A percentile compares a stretch with the other conserved stretches of the same genome.
phyloP scores from a whole-genome alignment of 2,329 filamentous ascomycete genomes.

The Pseudogymnoascus sp. region DNA sequence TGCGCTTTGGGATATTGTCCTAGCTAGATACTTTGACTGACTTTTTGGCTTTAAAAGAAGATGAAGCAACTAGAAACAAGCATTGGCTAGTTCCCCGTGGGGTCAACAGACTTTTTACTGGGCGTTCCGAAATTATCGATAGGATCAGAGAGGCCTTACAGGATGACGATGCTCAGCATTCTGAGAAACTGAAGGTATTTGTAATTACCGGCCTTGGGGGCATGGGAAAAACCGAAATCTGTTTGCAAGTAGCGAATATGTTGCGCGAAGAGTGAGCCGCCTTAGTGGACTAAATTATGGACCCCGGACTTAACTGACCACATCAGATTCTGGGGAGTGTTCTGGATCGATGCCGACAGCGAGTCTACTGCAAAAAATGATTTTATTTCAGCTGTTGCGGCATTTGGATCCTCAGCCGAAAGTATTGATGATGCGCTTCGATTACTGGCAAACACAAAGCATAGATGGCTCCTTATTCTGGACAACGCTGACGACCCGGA shows the following conservation, averaged over 20 bases:
- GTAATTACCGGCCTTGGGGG: conserved; percentile 24
- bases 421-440: conserved; percentile 12
- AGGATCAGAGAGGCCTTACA: conserved; percentile 13
- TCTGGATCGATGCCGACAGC: conserved; percentile 17
- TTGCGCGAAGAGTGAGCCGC: conserved; percentile 11
- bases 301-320: neutral
- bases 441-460: conserved; percentile 19
- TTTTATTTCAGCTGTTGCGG: conserved; percentile 11
- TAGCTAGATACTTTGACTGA: neutral
- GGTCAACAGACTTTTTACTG: conserved; percentile 17
- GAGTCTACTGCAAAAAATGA: conserved; percentile 9
- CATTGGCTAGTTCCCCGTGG: conserved; percentile 13
- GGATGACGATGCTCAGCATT: neutral
- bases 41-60: neutral
- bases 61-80: conserved; percentile 10
- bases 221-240: conserved; percentile 25
- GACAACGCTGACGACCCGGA: conserved; percentile 35
- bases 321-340: conserved; percentile 18
- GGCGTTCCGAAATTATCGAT: conserved; percentile 14
- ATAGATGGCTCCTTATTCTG: conserved; percentile 31
- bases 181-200: conserved; percentile 16
- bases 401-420: neutral
- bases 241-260: conserved; percentile 16
- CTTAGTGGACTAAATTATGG: neutral
- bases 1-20: neutral